phyloP scores from a whole-genome alignment of 345 rosid species.

The Anastatica hierochuntica region DNA sequence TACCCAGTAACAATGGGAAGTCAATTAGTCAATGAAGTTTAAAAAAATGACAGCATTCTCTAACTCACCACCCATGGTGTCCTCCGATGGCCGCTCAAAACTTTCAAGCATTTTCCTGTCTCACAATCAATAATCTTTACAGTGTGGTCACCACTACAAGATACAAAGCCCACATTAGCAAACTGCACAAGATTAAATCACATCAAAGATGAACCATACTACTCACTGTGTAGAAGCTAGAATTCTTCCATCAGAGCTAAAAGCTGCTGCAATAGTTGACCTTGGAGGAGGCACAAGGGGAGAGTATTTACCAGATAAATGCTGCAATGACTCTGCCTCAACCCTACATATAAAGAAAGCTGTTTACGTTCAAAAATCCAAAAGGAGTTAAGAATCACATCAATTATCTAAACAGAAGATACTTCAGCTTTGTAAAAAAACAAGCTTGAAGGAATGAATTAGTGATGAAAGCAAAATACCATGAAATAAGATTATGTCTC shows the following conservation, averaged over 20 bases:
- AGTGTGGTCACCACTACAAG: constrained; percentile 76
- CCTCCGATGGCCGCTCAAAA: constrained; percentile 85
- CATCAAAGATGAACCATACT: neutral
- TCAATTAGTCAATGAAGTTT: constrained; percentile 6
- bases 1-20: constrained; percentile 5
- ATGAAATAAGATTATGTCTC: constrained; percentile 54
- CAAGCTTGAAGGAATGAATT: neutral
- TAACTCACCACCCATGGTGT: constrained; percentile 99
- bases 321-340: constrained; percentile 62
- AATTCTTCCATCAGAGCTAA: constrained; percentile 66
- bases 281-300: constrained; percentile 64
- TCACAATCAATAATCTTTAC: constrained; percentile 80
- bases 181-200: neutral
- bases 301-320: constrained; percentile 65
- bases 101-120: constrained; percentile 88
- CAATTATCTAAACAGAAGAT: too few relatives aligned
- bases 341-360: constrained; percentile 36
- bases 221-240: constrained; percentile 89
- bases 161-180: neutral
- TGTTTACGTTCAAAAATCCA: neutral
- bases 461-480: constrained; percentile 26
- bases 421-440: too few relatives aligned
- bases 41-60: neutral
- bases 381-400: too few relatives aligned
- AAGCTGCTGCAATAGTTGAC: constrained; percentile 86